Conservation (phyloP, 305 asterid genomes). For the Fraxinus platypoda region DNA sequence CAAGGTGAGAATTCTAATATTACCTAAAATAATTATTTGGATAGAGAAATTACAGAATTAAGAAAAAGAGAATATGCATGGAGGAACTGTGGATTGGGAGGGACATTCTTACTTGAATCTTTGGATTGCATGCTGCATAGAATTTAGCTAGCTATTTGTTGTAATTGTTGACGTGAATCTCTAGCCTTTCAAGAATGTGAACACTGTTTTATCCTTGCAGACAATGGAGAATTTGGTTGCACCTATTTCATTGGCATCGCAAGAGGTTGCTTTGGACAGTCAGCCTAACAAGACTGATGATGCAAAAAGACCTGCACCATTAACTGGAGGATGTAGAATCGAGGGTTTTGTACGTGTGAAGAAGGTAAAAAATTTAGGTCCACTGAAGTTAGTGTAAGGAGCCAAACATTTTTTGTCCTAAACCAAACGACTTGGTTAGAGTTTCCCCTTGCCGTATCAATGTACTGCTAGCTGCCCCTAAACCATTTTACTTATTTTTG, state of each 20-base stretch:
- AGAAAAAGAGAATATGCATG: constrained; percentile 8
- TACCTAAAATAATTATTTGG: constrained; percentile 15
- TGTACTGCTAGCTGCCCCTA: not conserved
- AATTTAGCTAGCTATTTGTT: not conserved
- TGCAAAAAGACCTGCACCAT: constrained; percentile 79
- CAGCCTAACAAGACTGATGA: constrained; percentile 36
- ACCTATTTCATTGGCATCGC: constrained; percentile 64
- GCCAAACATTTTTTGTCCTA: not conserved
- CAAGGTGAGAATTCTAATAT: constrained; percentile 52
- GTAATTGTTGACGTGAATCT: not conserved
- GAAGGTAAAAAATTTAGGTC: constrained; percentile 48
- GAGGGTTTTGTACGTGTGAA: constrained; percentile 97
- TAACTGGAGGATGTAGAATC: constrained; percentile 84
- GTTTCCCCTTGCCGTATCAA: not conserved
- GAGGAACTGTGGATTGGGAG: constrained; percentile 3
- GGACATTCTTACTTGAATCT: constrained; percentile 9
- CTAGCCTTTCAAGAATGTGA: constrained; percentile 16
- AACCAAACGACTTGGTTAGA: not conserved
- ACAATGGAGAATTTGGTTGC: constrained; percentile 81
- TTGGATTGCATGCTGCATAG: not conserved
- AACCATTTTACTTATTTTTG: not conserved
- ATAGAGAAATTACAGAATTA: constrained; percentile 17
- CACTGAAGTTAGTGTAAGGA: not conserved
- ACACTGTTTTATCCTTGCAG: constrained; percentile 45
- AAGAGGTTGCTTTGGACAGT: constrained; percentile 43